Percentiles rank a stretch among this genome's conserved stretches.
Conservation (phyloP, 1,139 yeast genomes). For the Saccharomyces hybrid region DNA sequence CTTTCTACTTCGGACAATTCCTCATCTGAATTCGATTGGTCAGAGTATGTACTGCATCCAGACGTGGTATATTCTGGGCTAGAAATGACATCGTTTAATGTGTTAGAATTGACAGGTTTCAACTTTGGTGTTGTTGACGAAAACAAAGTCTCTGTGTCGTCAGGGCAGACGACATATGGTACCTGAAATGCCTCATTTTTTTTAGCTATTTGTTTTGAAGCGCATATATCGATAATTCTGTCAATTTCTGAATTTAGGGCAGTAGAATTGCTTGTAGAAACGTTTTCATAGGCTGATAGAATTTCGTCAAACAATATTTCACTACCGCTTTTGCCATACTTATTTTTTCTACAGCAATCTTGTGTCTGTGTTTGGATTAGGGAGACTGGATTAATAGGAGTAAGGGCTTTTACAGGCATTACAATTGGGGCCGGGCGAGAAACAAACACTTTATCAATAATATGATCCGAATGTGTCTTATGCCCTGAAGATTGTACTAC, state of each 20-base stretch:
- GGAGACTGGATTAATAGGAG: not conserved
- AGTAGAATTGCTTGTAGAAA: not conserved
- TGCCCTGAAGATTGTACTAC: not conserved
- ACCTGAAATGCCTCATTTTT: conserved; percentile 1
- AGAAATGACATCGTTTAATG: conserved; percentile 10
- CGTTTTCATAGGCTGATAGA: conserved; percentile 16
- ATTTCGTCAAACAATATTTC: conserved; percentile 25
- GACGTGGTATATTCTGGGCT: conserved; percentile 18
- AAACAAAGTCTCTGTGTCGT: not conserved
- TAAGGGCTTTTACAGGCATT: conserved; percentile 3
- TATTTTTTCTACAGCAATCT: not conserved
- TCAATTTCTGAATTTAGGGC: conserved; percentile 12
- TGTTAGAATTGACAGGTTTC: conserved; percentile 7
- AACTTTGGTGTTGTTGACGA: conserved; percentile 2
- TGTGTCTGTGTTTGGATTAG: not conserved
- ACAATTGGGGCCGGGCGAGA: conserved; percentile 1
- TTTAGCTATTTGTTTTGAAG: not conserved
- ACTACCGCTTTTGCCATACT: conserved; percentile 12
- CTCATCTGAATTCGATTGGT: conserved; percentile 21
- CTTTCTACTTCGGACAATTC: conserved; percentile 15
- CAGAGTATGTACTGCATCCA: conserved; percentile 14
- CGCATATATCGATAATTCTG: not conserved
- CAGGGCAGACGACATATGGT: not conserved
- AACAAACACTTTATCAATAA: conserved; percentile 1
- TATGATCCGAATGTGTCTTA: not conserved